Percentiles rank a stretch among this genome's conserved stretches.
Conservation (phyloP, 2,329 filamentous ascomycete species). For the Aureobasidium sp. region DNA sequence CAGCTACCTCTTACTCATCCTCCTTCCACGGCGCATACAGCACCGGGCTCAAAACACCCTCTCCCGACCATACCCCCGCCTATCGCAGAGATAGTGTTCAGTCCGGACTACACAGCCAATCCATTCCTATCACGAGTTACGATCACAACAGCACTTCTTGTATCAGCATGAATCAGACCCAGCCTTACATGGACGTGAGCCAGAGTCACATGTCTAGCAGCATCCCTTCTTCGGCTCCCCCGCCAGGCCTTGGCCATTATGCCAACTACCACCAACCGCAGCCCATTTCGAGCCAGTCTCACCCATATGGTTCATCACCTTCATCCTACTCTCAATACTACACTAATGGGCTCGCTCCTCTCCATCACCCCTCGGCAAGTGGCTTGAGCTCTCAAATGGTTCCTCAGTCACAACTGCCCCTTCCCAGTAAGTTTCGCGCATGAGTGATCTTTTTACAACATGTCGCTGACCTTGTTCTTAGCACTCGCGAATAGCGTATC, state of each 20-base stretch:
- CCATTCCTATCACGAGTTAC: slow-evolving; percentile 16
- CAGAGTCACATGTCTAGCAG: slow-evolving; percentile 22
- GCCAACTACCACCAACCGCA: slow-evolving; percentile 59
- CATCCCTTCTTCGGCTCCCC: slow-evolving; percentile 40
- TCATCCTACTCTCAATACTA: slow-evolving; percentile 76
- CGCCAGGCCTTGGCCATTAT: slow-evolving; percentile 68
- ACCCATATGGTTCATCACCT: slow-evolving; percentile 48
- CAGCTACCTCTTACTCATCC: slow-evolving; percentile 41
- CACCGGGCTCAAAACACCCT: slow-evolving; percentile 67
- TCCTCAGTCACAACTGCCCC: slow-evolving; percentile 63
- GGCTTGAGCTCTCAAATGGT: slow-evolving; percentile 60
- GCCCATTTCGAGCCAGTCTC: slow-evolving; percentile 39
- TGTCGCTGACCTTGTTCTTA: background rate
- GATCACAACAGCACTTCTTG: slow-evolving; percentile 30
- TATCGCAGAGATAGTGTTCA: slow-evolving; percentile 23
- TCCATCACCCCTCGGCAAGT: slow-evolving; percentile 64
- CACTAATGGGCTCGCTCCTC: slow-evolving; percentile 70
- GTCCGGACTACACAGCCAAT: slow-evolving; percentile 15
- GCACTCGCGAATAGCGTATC: slow-evolving; percentile 17
- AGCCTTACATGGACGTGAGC: slow-evolving; percentile 67
- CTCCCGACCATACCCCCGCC: slow-evolving; percentile 54
- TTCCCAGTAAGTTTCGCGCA: slow-evolving; percentile 32
- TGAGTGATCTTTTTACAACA: slow-evolving; percentile 16
- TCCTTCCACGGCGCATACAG: slow-evolving; percentile 43
- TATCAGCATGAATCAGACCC: slow-evolving; percentile 71